Base-by-base conservation (phyloP, 2,329 filamentous ascomycete species). In the Fusarium burgessii region DNA sequence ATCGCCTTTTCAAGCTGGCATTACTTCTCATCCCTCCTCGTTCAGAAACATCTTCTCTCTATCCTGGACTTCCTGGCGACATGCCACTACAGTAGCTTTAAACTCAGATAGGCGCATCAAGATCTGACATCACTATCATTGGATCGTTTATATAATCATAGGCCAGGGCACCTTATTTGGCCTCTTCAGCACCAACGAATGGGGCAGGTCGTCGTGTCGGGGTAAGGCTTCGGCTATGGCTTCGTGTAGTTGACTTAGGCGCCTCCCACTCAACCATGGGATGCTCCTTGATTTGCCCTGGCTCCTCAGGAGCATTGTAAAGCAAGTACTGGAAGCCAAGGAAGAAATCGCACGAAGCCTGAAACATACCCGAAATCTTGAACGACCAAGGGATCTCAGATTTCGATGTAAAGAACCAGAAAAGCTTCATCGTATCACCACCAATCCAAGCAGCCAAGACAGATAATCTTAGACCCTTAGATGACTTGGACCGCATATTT, bases 341-440 rank as follows among this genome's bases (percentile, higher is more conserved):
- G 70, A 92, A 90, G 51, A 85, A 82, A 82, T 97, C 93, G 81
- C 93, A 95, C 25, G 83, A 84, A 23, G 92, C 92, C 84, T 96
- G 93, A 81, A 96, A 94, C 59, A 94, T 85, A 71, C 92, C 93
- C 77, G 93, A 95, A 23, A 93, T 81, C 83, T 95, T 95, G 81
- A 96, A 97, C 3, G 92, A 89, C 86, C 87, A 87, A 0, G 93
- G 93, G 35, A 96, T 93, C 75, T 87, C 84, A 7, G 88, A 88
- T 2, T 86, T 88, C 2, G 91, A 88, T 4, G 90, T 92, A 67
- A 95, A 92, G 83, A 95, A 96, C 90, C 90, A 92, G 76, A 94
- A 92, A 87, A 95, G 92, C 86, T 97, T 97, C 90, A 96, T 94
- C 12, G 88, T 85, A 80, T 97, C 93, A 67, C 93, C 93, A 5